Evolutionary conservation across 78 protist species (phyloP), one percentile per base, ranked within the genome.

Genomic region (Tieghemostelium lacteum): DNA sequence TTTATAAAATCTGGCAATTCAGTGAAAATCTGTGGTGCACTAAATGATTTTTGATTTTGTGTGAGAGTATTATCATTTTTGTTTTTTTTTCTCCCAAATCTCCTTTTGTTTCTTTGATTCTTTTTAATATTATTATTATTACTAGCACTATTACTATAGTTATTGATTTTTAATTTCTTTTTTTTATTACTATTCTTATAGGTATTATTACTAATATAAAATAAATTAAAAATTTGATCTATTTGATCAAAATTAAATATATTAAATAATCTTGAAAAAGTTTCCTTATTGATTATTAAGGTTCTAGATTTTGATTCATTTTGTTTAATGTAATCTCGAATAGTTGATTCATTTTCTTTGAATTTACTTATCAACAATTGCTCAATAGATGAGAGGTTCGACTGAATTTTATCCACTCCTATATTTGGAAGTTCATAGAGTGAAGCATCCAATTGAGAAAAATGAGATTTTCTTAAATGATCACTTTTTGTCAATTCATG

Each of bases 341-440:
- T 80, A 28, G 12, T 67, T 2, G 19, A 2, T 42, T 80, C 88
- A 67, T 80, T 80, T 19, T 80, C 88, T 39, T 74, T 60, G 60
- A 36, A 55, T 40, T 74, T 74, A 2, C 22, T 33, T 6, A 80
- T 33, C 1, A 69, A 24, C 28, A 5, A 26, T 33, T 39, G 26
- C 0, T 10, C 17, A 0, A 69, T 12, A n/a, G 29, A 45, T 22
- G 26, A 69, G 26, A 26, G 5, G 37, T 42, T 26, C 16, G 58
- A 31, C 3, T 42, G 40, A n/a, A 29, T 37, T 67, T 55, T 80
- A 22, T 80, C 73, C 7, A 80, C 76, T 20, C 88, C 65, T 3
- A 80, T 80, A 37, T 80, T 37, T 26, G 88, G 88, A 20, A 80
- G 29, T n/a, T 80, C 88, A 39, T 66, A 66, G 37, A 80, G 67